Percentiles rank a stretch among this genome's conserved stretches.
phyloP scores from a whole-genome alignment of 495 filamentous ascomycete genomes.

The Penicillium daleae region DNA sequence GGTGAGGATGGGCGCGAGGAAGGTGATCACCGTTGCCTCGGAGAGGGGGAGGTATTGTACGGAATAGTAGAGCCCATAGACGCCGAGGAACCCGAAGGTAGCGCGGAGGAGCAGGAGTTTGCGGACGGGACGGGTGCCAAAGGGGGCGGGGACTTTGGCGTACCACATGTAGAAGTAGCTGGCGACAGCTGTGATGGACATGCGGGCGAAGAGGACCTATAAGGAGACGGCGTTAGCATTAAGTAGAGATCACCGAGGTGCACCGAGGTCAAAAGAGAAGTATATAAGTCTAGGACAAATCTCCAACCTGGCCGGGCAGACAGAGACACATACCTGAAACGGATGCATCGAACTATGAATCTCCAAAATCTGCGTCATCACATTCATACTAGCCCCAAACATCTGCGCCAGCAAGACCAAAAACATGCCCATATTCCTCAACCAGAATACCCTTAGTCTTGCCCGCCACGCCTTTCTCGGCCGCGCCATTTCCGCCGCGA shows the following conservation, averaged over 20 bases:
- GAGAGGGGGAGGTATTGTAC: slow-evolving; percentile 86
- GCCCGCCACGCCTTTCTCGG: slow-evolving; percentile 35
- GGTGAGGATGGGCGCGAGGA: slow-evolving; percentile 80
- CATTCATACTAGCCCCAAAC: slow-evolving; percentile 88
- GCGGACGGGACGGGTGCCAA: slow-evolving; percentile 69
- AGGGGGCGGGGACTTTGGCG: slow-evolving; percentile 65
- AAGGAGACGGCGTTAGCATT: background rate
- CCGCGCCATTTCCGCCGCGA: slow-evolving; percentile 9
- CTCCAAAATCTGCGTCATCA: slow-evolving; percentile 78
- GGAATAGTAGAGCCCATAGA: slow-evolving; percentile 79
- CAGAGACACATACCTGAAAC: slow-evolving; percentile 61
- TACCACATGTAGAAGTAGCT: slow-evolving; percentile 78
- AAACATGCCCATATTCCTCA: slow-evolving; percentile 71
- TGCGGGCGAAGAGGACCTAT: slow-evolving; percentile 80
- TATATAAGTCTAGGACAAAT: no score
- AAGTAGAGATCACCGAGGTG: no score
- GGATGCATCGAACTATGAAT: slow-evolving; percentile 76
- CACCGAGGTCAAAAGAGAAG: no score
- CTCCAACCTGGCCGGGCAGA: background rate
- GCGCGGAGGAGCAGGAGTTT: slow-evolving; percentile 71
- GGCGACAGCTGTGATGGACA: slow-evolving; percentile 73
- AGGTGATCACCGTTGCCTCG: slow-evolving; percentile 92
- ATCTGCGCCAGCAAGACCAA: slow-evolving; percentile 77
- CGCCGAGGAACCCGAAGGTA: slow-evolving; percentile 81
- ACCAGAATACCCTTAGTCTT: slow-evolving; percentile 39